Conservation (phyloP, 2,329 filamentous ascomycete genomes). For the Fusarium musae region DNA sequence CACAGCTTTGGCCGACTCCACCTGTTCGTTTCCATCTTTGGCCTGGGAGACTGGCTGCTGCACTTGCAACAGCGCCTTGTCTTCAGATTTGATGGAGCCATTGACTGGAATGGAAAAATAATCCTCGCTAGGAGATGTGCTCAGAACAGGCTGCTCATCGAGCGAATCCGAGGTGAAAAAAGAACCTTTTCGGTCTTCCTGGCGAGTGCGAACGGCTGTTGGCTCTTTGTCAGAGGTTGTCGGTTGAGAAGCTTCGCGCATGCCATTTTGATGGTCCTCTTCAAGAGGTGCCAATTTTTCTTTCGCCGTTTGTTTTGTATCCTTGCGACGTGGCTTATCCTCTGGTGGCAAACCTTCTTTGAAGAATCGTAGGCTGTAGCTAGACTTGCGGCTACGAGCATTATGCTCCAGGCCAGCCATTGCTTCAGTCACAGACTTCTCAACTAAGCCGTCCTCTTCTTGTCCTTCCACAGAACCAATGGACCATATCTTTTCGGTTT, state of each 20-base stretch:
- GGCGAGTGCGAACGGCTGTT: slow-evolving; percentile 12
- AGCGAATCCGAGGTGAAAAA: slow-evolving; percentile 6
- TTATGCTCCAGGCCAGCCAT: slow-evolving; percentile 71
- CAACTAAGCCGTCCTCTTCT: slow-evolving; percentile 67
- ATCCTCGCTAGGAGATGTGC: slow-evolving; percentile 39
- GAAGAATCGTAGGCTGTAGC: slow-evolving; percentile 74
- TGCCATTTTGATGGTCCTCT: slow-evolving; percentile 33
- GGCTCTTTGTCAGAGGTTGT: slow-evolving; percentile 9
- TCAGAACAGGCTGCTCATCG: slow-evolving; percentile 34
- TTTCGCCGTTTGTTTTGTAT: slow-evolving; percentile 51
- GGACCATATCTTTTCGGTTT: slow-evolving; percentile 73
- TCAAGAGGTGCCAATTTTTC: slow-evolving; percentile 57
- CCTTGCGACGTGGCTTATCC: slow-evolving; percentile 66
- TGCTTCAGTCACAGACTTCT: slow-evolving; percentile 72
- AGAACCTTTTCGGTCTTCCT: slow-evolving; percentile 25
- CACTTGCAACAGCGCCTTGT: slow-evolving; percentile 26
- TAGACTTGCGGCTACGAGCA: slow-evolving; percentile 73
- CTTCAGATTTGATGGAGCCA: slow-evolving; percentile 3
- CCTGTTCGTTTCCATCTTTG: slow-evolving; percentile 38
- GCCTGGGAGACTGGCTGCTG: slow-evolving; percentile 27
- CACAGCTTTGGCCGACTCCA: slow-evolving; percentile 36
- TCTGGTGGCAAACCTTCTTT: slow-evolving; percentile 71
- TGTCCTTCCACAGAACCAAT: slow-evolving; percentile 64
- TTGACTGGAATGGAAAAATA: slow-evolving; percentile 40
- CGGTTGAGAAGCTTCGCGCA: background rate